Evolutionary conservation across 306 rosid genomes (phyloP).

Genomic region (Lathyrus tuberosus): DNA sequence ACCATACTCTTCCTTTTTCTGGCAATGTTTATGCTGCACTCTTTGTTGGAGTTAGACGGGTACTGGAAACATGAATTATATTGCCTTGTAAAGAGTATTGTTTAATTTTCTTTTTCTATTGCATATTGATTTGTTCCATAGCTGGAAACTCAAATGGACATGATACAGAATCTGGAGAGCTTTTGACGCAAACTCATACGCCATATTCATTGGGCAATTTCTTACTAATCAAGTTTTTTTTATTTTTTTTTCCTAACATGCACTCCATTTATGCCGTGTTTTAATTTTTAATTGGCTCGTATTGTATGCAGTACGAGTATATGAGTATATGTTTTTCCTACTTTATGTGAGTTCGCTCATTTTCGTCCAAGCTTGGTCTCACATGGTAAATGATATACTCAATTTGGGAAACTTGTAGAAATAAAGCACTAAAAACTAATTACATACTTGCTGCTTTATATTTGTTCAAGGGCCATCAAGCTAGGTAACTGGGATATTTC

Average conservation of each 20-base stretch:
- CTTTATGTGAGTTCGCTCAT: too few relatives aligned
- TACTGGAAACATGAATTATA: conserved; percentile 10
- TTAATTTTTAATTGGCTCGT: not conserved
- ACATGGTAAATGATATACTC: too few relatives aligned
- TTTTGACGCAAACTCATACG: not conserved
- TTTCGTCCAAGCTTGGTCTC: too few relatives aligned
- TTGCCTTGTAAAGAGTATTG: conserved; percentile 12
- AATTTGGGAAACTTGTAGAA: too few relatives aligned
- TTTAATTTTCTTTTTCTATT: conserved; percentile 30
- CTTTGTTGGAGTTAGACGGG: conserved; percentile 25
- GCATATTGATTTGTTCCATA: conserved; percentile 42
- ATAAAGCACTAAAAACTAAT: not conserved
- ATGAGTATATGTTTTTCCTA: too few relatives aligned
- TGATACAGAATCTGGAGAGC: conserved; percentile 41
- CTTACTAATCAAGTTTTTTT: not conserved
- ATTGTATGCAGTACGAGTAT: not conserved
- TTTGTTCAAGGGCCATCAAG: too few relatives aligned
- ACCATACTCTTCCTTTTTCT: not conserved
- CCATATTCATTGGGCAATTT: not conserved
- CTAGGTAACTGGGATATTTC: too few relatives aligned
- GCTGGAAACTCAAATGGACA: conserved; percentile 62
- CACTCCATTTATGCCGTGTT: not conserved
- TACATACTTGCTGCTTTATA: too few relatives aligned
- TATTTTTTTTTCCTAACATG: not conserved
- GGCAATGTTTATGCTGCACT: not conserved